Evolutionary conservation across 192 early-diverging fungal genomes (phyloP).

Genomic region (Obelidium mucronatum): DNA sequence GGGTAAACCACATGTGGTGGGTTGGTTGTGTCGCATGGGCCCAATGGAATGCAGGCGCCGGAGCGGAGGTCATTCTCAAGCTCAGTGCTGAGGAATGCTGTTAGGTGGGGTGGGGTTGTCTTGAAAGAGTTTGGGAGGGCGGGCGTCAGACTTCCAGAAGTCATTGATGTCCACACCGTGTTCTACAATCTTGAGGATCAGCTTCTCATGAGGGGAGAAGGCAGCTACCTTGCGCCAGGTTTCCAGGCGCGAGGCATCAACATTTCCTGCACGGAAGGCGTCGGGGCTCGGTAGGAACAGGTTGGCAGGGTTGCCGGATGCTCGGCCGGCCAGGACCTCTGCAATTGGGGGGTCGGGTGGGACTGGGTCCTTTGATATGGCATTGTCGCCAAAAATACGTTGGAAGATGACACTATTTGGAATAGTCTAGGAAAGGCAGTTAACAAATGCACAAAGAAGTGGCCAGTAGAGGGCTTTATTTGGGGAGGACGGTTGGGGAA

Average conservation of each 20-base stretch:
- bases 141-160: neutral
- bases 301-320: neutral
- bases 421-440: too few species aligned
- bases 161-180: neutral
- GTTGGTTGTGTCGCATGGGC: constrained; percentile 1
- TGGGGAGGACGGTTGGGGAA: neutral
- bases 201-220: neutral
- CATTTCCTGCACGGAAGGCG: neutral
- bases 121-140: neutral
- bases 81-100: neutral
- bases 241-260: neutral
- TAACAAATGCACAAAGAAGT: neutral
- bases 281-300: neutral
- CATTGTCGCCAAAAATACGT: constrained; percentile 2
- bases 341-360: neutral
- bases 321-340: neutral
- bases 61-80: constrained; percentile 1
- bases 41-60: neutral
- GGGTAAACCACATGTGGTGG: constrained; percentile 1
- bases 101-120: constrained; percentile 2
- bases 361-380: neutral
- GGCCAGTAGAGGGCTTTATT: neutral
- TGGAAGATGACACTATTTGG: too few species aligned
- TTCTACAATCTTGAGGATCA: neutral
- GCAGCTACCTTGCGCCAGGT: neutral